phyloP scores from a whole-genome alignment of 352 stramenopile genomes.

The Peronospora belbahrii region DNA sequence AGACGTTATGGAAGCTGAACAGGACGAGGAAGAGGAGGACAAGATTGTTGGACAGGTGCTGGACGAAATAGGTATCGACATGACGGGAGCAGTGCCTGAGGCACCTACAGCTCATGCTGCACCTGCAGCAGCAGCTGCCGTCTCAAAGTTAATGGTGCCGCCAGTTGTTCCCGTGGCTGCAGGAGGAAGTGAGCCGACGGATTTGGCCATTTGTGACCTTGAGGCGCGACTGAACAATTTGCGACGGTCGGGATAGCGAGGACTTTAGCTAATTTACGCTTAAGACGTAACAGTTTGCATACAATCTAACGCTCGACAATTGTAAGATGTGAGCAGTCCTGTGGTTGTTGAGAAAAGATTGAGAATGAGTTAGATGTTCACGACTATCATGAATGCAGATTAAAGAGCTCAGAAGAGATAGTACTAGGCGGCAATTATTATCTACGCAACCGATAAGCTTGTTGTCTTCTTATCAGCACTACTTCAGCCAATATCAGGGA shows the following conservation, averaged over 20 bases:
- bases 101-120: constrained; percentile 54
- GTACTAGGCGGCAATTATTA: no score
- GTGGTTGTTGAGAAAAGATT: no score
- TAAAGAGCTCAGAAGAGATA: no score
- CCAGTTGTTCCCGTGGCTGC: constrained; percentile 51
- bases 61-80: constrained; percentile 94
- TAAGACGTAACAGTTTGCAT: background rate
- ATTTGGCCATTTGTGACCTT: constrained; percentile 91
- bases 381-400: no score
- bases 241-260: constrained; percentile 45
- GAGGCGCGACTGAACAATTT: constrained; percentile 97
- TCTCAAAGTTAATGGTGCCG: constrained; percentile 27
- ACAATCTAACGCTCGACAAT: background rate
- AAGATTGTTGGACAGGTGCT: constrained; percentile 95
- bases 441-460: constrained; percentile 1
- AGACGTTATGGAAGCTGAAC: constrained; percentile 93
- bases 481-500: constrained; percentile 57
- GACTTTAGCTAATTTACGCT: background rate
- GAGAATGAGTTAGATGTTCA: background rate
- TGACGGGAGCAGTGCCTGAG: constrained; percentile 89
- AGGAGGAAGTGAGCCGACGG: constrained; percentile 29
- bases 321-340: no score
- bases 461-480: background rate
- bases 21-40: constrained; percentile 94
- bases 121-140: constrained; percentile 31